These are phyloP conservation scores for Berberis thunbergii DNA, from an alignment of 164 flowering plant genomes.

Conservation along the genomic window DNA sequence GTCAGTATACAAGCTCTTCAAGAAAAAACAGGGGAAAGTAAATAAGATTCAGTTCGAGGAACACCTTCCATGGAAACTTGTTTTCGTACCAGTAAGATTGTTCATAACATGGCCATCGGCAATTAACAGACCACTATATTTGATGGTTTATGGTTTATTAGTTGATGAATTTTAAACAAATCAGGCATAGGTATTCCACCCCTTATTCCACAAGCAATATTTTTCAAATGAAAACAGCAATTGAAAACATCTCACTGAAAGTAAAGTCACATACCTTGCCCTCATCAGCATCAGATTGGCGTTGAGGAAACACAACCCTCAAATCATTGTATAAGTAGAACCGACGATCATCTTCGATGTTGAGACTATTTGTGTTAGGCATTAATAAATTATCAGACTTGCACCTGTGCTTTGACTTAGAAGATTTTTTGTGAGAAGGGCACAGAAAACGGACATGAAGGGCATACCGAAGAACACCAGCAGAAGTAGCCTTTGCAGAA, in stretches of 20 bases:
- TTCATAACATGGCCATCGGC: too few relatives aligned
- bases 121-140: too few relatives aligned
- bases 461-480: constrained; percentile 85
- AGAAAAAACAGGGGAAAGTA: too few relatives aligned
- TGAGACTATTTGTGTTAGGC: constrained; percentile 21
- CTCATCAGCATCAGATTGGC: constrained; percentile 89
- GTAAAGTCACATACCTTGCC: constrained; percentile 62
- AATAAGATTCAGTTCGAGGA: too few relatives aligned
- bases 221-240: not conserved
- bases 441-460: constrained; percentile 86
- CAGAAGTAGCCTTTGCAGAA: constrained; percentile 39
- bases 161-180: too few relatives aligned
- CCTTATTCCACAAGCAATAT: not conserved
- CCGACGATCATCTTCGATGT: constrained; percentile 46
- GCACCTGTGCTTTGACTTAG: constrained; percentile 46
- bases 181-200: not conserved
- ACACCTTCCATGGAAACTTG: too few relatives aligned
- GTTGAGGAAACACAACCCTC: constrained; percentile 90
- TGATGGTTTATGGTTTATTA: too few relatives aligned
- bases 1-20: not conserved
- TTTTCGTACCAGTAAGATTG: too few relatives aligned
- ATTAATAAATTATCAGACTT: constrained; percentile 50
- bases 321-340: constrained; percentile 82
- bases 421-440: constrained; percentile 43
- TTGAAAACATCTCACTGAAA: not conserved